Evolutionary conservation across 345 rosid genomes (phyloP).

Genomic region (Draba incana): DNA sequence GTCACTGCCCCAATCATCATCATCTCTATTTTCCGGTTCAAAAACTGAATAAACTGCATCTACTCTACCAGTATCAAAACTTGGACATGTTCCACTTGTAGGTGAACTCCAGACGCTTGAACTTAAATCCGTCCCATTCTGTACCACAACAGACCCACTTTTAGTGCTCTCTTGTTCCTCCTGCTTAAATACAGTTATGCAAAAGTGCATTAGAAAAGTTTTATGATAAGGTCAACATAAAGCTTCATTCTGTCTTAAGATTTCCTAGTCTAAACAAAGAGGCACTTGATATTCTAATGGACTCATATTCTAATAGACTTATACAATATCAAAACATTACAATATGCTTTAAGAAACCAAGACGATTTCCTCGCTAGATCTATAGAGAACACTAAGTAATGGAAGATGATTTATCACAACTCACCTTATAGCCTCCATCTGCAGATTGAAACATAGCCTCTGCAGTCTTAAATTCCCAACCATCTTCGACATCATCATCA

Average conservation of each 20-base stretch:
- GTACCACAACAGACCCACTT: slow-evolving; percentile 19
- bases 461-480: slow-evolving; percentile 56
- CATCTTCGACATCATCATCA: no score
- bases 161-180: slow-evolving; percentile 9
- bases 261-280: neutral
- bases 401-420: neutral
- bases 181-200: slow-evolving; percentile 8
- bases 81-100: slow-evolving; percentile 27
- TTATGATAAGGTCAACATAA: neutral
- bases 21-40: slow-evolving; percentile 27
- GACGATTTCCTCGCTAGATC: neutral
- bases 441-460: slow-evolving; percentile 23
- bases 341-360: neutral
- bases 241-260: neutral
- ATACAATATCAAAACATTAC: neutral
- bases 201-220: neutral
- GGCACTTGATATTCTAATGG: neutral
- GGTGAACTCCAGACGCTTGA: slow-evolving; percentile 25
- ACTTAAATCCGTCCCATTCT: slow-evolving; percentile 6
- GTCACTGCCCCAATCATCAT: slow-evolving; percentile 34
- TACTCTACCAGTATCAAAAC: slow-evolving; percentile 2
- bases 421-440: slow-evolving; percentile 40
- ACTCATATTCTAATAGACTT: neutral
- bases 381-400: neutral
- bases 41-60: neutral